Evolutionary conservation across 78 protist genomes (phyloP).

Genomic region (Emiliania huxleyi): DNA sequence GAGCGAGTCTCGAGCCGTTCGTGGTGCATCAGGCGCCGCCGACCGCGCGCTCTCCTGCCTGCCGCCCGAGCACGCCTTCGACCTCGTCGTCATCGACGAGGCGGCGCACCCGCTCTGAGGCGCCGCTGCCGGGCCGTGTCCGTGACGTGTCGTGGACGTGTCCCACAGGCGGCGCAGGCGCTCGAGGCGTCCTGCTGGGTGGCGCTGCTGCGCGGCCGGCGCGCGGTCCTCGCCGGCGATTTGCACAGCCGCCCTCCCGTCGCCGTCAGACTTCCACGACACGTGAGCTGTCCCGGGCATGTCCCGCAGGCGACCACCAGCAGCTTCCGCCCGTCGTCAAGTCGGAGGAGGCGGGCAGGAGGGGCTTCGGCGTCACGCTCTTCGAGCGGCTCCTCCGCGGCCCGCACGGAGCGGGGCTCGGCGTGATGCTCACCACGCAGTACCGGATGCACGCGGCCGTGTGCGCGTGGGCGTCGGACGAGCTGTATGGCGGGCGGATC

Average conservation of each 20-base stretch:
- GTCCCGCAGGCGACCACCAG: constrained; percentile 77
- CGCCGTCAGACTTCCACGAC: too few relatives aligned
- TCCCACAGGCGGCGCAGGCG: too few relatives aligned
- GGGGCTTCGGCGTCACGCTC: constrained; percentile 63
- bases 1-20: not conserved
- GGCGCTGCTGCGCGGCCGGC: constrained; percentile 61
- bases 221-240: constrained; percentile 62
- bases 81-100: constrained; percentile 60
- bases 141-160: too few relatives aligned
- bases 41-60: not conserved
- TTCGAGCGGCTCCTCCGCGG: constrained; percentile 69
- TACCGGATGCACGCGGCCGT: constrained; percentile 83
- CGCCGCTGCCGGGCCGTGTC: too few relatives aligned
- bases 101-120: constrained; percentile 62
- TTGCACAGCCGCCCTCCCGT: constrained; percentile 86
- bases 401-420: not conserved
- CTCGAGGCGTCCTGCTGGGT: constrained; percentile 85
- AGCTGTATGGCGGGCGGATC: not conserved
- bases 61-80: constrained; percentile 29
- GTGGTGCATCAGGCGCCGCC: not conserved
- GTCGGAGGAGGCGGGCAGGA: constrained; percentile 61
- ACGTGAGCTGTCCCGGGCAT: too few relatives aligned
- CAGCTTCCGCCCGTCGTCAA: constrained; percentile 87
- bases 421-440: constrained; percentile 65
- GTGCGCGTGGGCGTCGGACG: constrained; percentile 15